Evolutionary conservation across 2,329 filamentous ascomycete species (phyloP), one percentile per base, ranked within the genome.

Genomic region (Calonectria naviculata): DNA sequence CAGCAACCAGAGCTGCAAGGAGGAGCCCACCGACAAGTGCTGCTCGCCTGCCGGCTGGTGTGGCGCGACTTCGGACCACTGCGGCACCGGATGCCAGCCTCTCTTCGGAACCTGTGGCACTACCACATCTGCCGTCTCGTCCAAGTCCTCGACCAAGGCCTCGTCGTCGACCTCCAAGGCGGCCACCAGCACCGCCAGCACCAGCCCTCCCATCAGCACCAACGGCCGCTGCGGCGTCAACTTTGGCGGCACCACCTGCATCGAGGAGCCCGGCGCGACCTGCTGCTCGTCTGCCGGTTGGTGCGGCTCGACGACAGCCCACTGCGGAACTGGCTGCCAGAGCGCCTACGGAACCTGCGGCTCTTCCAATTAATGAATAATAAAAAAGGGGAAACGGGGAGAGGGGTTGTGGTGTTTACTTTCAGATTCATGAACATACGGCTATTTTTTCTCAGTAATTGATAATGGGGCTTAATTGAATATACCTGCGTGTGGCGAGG

Each of bases 321-420:
- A 86, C 70, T 86, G 84, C 74, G 78, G 78, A 31, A 75, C 70
- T 1, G 83, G 82, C 13, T 86, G 85, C 71, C 84, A 85, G 73
- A 70, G 76, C 9, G 75, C 60, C 12, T 82, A 74, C 56, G 81
- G 80, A 4, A 79, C 72, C 1, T 82, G 80, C 41, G 72, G 41
- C 3, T 60, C 46, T 9, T 63, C 41, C 17, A 46, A 70, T 26
- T 66, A 36, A 60, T 67, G 36, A 24, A 42, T 19, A 19, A 42
- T 13, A 24, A 31, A 28, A 13, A 46, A 56, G 26, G 26, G 36
- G 26, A 66, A 58, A 47, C 3, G 44, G 61, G 26, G 19, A 26
- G 46, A 5, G 28, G 19, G 47, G 47, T 19, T 15, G n/a, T 10
- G 15, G 17, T 12, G 38, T 41, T 41, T 21, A 28, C 24, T 34